Evolutionary conservation across 78 protist genomes (phyloP).

Genomic region (Cavenderia fasciculata): DNA sequence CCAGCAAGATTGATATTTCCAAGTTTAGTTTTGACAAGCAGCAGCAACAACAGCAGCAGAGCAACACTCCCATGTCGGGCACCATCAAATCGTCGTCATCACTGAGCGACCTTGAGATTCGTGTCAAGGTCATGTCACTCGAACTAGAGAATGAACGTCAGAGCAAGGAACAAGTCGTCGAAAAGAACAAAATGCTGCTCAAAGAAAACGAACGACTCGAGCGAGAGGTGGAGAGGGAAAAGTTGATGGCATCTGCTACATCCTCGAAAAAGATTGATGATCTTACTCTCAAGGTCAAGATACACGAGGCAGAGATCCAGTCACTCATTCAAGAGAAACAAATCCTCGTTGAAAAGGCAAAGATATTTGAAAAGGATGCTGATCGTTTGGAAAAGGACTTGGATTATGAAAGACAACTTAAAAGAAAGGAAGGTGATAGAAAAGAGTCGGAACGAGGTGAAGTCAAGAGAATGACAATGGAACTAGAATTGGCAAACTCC

Average conservation of each 20-base stretch:
- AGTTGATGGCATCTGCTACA: neutral
- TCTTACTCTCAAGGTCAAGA: neutral
- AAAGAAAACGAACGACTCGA: neutral
- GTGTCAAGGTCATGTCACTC: neutral
- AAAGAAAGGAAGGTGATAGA: conserved; percentile 24
- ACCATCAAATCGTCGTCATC: neutral
- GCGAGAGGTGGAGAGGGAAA: neutral
- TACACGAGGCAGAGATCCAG: conserved; percentile 27
- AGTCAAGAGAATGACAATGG: neutral
- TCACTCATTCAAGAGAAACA: conserved; percentile 32
- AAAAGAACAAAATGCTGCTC: neutral
- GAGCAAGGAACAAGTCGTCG: neutral
- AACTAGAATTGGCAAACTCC: conserved; percentile 12
- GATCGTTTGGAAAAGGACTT: conserved; percentile 59
- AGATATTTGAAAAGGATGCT: conserved; percentile 31
- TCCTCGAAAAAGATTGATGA: neutral
- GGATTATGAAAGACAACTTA: conserved; percentile 46
- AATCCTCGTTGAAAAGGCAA: conserved; percentile 16
- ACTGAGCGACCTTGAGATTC: neutral
- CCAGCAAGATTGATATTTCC: conserved; percentile 4
- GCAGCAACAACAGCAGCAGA: neutral
- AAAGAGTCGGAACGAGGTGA: conserved; percentile 38
- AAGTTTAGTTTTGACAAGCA: neutral
- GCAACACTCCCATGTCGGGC: neutral
- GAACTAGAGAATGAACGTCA: conserved; percentile 43